A percentile compares a stretch with the other conserved stretches of the same genome.
phyloP scores from a whole-genome alignment of 2,329 filamentous ascomycete genomes.

The Hymenoscyphus occultus region DNA sequence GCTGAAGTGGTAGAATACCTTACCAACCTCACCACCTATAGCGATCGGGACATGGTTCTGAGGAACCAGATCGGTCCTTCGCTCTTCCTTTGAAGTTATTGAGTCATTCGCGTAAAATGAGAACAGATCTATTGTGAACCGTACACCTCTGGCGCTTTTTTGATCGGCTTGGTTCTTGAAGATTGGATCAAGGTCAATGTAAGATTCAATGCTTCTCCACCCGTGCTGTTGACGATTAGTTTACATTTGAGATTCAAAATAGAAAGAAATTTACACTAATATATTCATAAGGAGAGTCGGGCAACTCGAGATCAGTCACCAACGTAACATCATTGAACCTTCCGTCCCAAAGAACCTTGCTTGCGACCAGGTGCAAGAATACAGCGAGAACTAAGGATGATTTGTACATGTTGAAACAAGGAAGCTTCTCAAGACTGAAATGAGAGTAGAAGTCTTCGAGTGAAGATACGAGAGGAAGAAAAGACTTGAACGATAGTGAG shows the following conservation, averaged over 20 bases:
- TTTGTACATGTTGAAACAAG: conserved; percentile 3
- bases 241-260: not conserved
- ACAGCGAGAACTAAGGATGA: not conserved
- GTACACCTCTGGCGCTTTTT: conserved; percentile 58
- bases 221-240: conserved; percentile 48
- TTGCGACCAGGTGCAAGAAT: conserved; percentile 30
- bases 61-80: conserved; percentile 69
- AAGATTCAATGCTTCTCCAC: conserved; percentile 37
- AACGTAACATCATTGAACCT: conserved; percentile 58
- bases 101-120: conserved; percentile 65
- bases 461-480: conserved; percentile 5
- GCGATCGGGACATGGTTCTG: conserved; percentile 61
- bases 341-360: conserved; percentile 59
- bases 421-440: not conserved
- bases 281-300: conserved; percentile 66
- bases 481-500: conserved; percentile 10
- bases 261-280: conserved; percentile 48
- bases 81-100: conserved; percentile 48
- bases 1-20: conserved; percentile 43
- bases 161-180: conserved; percentile 52
- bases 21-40: conserved; percentile 48
- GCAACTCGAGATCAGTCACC: conserved; percentile 56
- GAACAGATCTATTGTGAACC: conserved; percentile 59
- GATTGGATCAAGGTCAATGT: conserved; percentile 45
- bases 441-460: not conserved